Conservation (phyloP, 177 flowering plant species). For the Vitis hybrid region DNA sequence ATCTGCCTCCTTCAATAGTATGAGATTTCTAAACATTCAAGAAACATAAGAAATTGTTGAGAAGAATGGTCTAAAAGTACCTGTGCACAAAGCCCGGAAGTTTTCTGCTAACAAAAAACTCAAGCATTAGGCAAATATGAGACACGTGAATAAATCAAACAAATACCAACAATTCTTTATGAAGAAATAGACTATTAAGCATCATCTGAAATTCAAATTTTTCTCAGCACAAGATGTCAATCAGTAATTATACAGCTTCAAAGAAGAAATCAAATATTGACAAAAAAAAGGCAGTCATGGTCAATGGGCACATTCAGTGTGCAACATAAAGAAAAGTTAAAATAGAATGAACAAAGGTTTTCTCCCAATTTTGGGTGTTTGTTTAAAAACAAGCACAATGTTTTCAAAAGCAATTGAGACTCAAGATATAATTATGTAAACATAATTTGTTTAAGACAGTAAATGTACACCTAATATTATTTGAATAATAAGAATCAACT, state of each 20-base stretch:
- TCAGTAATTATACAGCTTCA: neutral
- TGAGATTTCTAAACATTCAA: neutral
- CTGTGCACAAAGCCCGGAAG: conserved; percentile 97
- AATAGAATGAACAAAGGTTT: neutral
- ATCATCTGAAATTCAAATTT: too few relatives aligned
- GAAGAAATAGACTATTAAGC: neutral
- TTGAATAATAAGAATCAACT: neutral
- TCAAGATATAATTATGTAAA: too few relatives aligned
- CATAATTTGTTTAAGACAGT: neutral
- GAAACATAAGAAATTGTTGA: neutral
- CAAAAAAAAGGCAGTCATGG: neutral
- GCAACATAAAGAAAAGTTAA: neutral
- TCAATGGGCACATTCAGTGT: neutral
- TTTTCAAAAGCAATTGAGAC: neutral
- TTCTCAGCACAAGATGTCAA: neutral
- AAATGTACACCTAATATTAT: neutral
- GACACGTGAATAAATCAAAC: neutral
- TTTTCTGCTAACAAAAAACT: conserved; percentile 67
- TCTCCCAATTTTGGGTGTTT: neutral
- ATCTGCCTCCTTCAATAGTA: neutral
- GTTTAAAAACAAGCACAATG: neutral
- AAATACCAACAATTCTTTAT: neutral
- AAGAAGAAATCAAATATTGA: neutral
- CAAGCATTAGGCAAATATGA: conserved; percentile 10
- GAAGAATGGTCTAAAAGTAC: conserved; percentile 28